Base-by-base conservation (phyloP, 2,329 filamentous ascomycete genomes). In the Claviceps pazoutovae region DNA sequence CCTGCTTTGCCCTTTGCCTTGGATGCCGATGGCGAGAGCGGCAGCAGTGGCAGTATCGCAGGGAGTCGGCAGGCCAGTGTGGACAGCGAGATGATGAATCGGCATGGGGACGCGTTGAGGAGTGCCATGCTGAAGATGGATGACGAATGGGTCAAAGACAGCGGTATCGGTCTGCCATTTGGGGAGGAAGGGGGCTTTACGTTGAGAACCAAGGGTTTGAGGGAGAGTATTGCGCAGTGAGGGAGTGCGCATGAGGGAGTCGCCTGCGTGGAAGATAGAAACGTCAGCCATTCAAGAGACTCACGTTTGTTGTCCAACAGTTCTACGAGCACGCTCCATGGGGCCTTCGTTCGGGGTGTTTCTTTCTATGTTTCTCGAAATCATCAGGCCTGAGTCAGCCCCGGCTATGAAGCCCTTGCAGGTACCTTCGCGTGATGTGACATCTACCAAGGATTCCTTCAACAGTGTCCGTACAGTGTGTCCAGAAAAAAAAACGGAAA, bases 191-290 rank as follows among this genome's bases (percentile, higher is more conserved):
- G 66, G 2, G 76, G 71, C 57, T 66, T 80, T 49, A 76, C 74
- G 5, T 57, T 80, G 37, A 63, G 78, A 52, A 80, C 78, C 0
- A 80, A 79, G 60, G 78, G 77, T 0, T 53, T 80, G 59, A 68
- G 76, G 42, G 77, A 80, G 63, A 71, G 74, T 16, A 51, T 60
- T 7, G 56, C 55, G 5, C 23, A 51, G 39, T 55, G 38, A 46
- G 45, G 14, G 13, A 13, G 30, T 34, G n/a, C n/a, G n/a, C n/a
- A n/a, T 55, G 38, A 46, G 45, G 14, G 13, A 13, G 30, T 34
- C 30, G 9, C 30, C 30, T 34, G 9, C 9, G 3, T 11, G 30
- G 30, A 34, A 9, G 30, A 34, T 34, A 11, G 9, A 34, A 34
- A 34, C 3, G 3, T 9, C 9, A 34, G 8, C 30, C 9, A 34